A percentile compares a stretch with the other conserved stretches of the same genome.
These are phyloP conservation scores for Micromonas commoda DNA, from an alignment of 139 green algal genomes.

Conservation along the genomic window DNA sequence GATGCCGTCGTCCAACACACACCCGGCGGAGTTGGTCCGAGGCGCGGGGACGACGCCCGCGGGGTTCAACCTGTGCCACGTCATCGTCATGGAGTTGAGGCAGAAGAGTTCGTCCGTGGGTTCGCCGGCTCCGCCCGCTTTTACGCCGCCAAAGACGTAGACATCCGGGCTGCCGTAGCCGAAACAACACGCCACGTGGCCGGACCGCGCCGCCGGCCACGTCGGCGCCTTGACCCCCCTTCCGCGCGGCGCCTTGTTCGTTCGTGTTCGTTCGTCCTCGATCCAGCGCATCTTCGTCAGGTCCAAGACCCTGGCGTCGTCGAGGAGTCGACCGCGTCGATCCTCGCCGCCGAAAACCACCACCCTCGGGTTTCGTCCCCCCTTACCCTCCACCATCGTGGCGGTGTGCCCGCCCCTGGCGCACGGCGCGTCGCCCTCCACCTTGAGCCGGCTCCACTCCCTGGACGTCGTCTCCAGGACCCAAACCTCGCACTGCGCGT, in stretches of 20 bases:
- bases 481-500: constrained; percentile 1
- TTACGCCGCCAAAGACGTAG: background rate
- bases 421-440: background rate
- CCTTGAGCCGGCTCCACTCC: background rate
- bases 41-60: background rate
- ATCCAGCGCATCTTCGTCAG: no score
- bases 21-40: background rate
- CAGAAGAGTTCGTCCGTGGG: background rate
- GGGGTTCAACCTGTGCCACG: background rate
- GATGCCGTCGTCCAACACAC: background rate
- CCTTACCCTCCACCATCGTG: background rate
- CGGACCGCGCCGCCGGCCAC: no score
- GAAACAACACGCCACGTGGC: background rate
- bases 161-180: background rate
- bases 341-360: background rate
- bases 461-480: background rate
- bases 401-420: constrained; percentile 1
- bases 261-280: no score
- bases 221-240: no score
- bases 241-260: no score
- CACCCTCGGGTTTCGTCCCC: background rate
- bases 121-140: background rate
- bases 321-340: background rate
- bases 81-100: background rate
- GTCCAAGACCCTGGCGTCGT: no score